Evolutionary conservation across 1,284 basidiomycete species (phyloP).

Genomic region (Xerocomus minutiporus): DNA sequence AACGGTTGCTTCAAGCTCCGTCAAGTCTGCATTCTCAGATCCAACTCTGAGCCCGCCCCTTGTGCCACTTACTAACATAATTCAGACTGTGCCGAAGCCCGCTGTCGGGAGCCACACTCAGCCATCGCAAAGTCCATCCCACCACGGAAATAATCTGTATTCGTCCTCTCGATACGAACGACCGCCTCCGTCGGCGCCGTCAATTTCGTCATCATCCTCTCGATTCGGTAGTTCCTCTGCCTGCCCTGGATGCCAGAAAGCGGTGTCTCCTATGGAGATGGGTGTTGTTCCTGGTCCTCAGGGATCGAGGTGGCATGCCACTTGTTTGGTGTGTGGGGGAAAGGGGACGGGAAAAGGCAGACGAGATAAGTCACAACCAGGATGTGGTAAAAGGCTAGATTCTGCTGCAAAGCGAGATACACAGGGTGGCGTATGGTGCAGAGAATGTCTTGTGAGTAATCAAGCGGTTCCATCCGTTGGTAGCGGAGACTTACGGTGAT

Average conservation of each 20-base stretch:
- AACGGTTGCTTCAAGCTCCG: conserved; percentile 19
- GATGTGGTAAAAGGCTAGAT: conserved; percentile 77
- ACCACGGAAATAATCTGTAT: conserved; percentile 17
- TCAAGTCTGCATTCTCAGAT: conserved; percentile 21
- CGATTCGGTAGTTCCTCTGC: conserved; percentile 61
- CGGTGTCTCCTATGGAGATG: conserved; percentile 74
- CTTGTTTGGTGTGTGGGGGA: conserved; percentile 75
- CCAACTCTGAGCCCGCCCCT: conserved; percentile 18
- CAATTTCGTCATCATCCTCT: conserved; percentile 40
- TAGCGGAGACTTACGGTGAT: conserved; percentile 9
- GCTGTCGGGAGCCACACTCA: conserved; percentile 14
- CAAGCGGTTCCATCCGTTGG: conserved; percentile 2
- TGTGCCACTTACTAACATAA: conserved; percentile 20
- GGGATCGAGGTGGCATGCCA: conserved; percentile 70
- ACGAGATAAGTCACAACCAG: conserved; percentile 56
- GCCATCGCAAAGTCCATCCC: conserved; percentile 11
- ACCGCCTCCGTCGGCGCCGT: conserved; percentile 38
- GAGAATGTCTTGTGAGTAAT: conserved; percentile 68
- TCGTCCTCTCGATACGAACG: conserved; percentile 47
- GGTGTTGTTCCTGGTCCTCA: conserved; percentile 80
- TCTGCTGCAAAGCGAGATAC: conserved; percentile 72
- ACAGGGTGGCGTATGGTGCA: conserved; percentile 73
- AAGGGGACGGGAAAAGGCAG: conserved; percentile 42
- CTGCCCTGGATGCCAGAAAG: conserved; percentile 69
- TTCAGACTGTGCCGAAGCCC: conserved; percentile 25